These are phyloP conservation scores for Trametes meyenii DNA, from an alignment of 768 basidiomycete genomes.

Conservation along the genomic window DNA sequence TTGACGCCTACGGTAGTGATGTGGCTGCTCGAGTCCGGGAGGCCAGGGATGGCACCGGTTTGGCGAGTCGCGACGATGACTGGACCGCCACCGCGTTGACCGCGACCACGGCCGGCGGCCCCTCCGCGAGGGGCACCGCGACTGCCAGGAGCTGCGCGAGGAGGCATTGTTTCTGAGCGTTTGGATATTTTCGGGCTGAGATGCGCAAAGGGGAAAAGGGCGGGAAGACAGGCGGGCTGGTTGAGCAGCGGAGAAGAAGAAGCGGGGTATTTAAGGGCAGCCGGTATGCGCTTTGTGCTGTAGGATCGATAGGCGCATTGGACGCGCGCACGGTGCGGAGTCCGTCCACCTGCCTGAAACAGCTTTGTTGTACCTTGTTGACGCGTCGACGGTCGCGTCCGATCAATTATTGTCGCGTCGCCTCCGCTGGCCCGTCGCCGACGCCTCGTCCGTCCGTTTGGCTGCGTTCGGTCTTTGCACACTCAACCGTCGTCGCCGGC, in stretches of 20 bases:
- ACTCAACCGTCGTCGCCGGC: not conserved
- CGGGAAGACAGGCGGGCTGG: not conserved
- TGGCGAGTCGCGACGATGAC: constrained; percentile 17
- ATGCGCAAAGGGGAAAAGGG: not conserved
- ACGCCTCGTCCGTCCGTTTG: not conserved
- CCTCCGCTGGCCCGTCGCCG: not conserved
- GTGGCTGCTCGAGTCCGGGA: constrained; percentile 42
- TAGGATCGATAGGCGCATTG: constrained; percentile 22
- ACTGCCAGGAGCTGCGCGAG: constrained; percentile 25
- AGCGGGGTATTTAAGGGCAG: constrained; percentile 11
- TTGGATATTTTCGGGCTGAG: not conserved
- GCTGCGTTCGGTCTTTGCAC: not conserved
- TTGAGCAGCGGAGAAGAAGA: not conserved
- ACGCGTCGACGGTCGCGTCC: constrained; percentile 22
- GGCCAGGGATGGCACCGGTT: constrained; percentile 21
- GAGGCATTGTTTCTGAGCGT: constrained; percentile 23
- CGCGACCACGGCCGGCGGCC: constrained; percentile 8
- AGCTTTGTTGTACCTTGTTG: constrained; percentile 24
- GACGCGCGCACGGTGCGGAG: not conserved
- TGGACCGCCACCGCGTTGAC: constrained; percentile 7
- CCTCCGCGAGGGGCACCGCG: constrained; percentile 28
- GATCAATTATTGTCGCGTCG: constrained; percentile 9
- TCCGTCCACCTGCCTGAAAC: constrained; percentile 3
- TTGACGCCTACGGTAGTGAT: constrained; percentile 66
- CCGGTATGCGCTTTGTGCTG: constrained; percentile 13